phyloP scores from a whole-genome alignment of 139 green algal species.

The Ulvella scutata region DNA sequence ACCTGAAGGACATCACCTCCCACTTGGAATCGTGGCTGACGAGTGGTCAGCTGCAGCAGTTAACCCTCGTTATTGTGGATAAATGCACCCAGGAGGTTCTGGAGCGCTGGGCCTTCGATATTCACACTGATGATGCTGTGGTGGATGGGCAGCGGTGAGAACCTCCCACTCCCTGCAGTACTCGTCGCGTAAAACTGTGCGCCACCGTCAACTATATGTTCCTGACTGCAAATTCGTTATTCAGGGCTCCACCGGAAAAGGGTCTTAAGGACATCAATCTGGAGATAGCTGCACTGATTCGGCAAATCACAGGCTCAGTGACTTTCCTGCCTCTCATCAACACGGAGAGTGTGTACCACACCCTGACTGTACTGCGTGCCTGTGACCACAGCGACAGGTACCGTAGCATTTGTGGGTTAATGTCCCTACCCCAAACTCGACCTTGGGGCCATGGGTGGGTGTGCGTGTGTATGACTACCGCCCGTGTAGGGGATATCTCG shows the following conservation, averaged over 20 bases:
- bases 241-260: constrained; percentile 52
- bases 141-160: constrained; percentile 30
- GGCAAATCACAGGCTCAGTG: constrained; percentile 86
- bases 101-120: constrained; percentile 93
- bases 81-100: constrained; percentile 50
- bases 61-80: constrained; percentile 80
- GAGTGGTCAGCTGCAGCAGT: constrained; percentile 61
- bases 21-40: constrained; percentile 83
- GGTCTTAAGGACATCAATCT: constrained; percentile 60
- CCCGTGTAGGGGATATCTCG: neutral
- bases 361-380: too few species aligned
- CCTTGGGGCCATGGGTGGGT: neutral
- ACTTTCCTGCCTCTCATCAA: constrained; percentile 90
- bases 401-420: constrained; percentile 54
- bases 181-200: too few species aligned
- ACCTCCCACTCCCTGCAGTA: too few species aligned
- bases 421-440: neutral
- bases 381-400: too few species aligned
- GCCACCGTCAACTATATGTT: too few species aligned
- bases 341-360: too few species aligned
- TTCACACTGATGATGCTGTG: constrained; percentile 67
- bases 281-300: constrained; percentile 89
- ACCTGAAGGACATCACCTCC: constrained; percentile 59
- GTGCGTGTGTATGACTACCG: neutral
- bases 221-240: neutral